Percentiles rank a stretch among this genome's conserved stretches.
Evolutionary conservation across 140 eudicot genomes (phyloP).

Genomic region (Ambrosia hybrid): DNA sequence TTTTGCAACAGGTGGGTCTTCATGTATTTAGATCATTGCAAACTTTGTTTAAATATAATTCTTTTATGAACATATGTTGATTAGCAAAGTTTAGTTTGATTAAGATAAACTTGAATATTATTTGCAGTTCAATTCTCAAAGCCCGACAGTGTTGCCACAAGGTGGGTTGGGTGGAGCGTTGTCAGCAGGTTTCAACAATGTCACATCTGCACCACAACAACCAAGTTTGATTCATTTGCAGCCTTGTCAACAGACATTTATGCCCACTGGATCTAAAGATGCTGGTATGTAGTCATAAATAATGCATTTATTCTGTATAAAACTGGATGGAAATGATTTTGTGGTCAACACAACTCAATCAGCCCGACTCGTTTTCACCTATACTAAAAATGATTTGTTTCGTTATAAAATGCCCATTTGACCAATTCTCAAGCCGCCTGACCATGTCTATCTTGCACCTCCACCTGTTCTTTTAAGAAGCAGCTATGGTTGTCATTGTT

Average conservation of each 20-base stretch:
- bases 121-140: constrained; percentile 88
- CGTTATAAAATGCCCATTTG: too few species aligned
- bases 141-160: constrained; percentile 60
- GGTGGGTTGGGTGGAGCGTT: constrained; percentile 78
- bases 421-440: too few species aligned
- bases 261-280: constrained; percentile 57
- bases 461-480: too few species aligned
- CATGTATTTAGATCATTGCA: background rate
- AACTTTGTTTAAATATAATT: background rate
- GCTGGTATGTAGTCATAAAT: constrained; percentile 45
- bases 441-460: too few species aligned
- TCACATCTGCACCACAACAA: constrained; percentile 72
- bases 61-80: background rate
- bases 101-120: constrained; percentile 5
- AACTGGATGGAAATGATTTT: background rate
- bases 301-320: background rate
- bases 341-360: background rate
- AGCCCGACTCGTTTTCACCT: background rate
- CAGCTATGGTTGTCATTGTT: too few species aligned
- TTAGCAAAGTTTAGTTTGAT: constrained; percentile 13
- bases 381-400: too few species aligned
- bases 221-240: constrained; percentile 57
- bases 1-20: constrained; percentile 67
- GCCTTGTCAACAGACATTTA: constrained; percentile 59
- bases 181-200: constrained; percentile 51